A percentile compares a stretch with the other conserved stretches of the same genome.
Evolutionary conservation across 2,329 filamentous ascomycete genomes (phyloP).

Genomic region (Aspergillus calidoustus): DNA sequence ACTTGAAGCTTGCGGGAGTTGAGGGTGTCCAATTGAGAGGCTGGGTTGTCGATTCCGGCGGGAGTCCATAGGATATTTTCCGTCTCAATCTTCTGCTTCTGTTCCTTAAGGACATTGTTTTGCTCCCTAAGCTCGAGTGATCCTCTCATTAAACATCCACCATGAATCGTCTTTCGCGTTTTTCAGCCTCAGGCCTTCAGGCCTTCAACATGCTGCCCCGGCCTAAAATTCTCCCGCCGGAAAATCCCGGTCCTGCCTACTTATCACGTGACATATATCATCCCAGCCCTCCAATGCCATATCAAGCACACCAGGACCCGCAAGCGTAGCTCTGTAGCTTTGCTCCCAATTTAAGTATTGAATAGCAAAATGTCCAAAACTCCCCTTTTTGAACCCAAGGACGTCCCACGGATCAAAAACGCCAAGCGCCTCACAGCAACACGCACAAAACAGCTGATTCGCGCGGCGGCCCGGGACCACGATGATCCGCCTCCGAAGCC

Average conservation of each 20-base stretch:
- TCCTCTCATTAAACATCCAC: no score
- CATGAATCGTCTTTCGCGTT: neutral
- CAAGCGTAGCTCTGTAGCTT: neutral
- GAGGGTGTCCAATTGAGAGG: neutral
- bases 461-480: conserved; percentile 33
- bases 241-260: neutral
- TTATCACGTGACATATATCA: neutral
- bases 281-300: neutral
- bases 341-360: no score
- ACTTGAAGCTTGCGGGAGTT: no score
- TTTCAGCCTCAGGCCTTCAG: neutral
- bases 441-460: conserved; percentile 39
- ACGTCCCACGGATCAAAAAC: conserved; percentile 36
- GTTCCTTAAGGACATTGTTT: no score
- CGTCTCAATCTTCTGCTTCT: no score
- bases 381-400: conserved; percentile 30
- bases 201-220: neutral
- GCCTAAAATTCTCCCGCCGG: neutral
- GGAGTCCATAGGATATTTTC: neutral
- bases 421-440: conserved; percentile 35
- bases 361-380: conserved; percentile 15
- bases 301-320: neutral
- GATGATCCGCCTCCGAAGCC: conserved; percentile 41
- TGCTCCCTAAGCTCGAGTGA: no score
- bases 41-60: neutral